These are phyloP conservation scores for Pyricularia sp. DNA, from an alignment of 2,329 filamentous ascomycete species.

Conservation along the genomic window DNA sequence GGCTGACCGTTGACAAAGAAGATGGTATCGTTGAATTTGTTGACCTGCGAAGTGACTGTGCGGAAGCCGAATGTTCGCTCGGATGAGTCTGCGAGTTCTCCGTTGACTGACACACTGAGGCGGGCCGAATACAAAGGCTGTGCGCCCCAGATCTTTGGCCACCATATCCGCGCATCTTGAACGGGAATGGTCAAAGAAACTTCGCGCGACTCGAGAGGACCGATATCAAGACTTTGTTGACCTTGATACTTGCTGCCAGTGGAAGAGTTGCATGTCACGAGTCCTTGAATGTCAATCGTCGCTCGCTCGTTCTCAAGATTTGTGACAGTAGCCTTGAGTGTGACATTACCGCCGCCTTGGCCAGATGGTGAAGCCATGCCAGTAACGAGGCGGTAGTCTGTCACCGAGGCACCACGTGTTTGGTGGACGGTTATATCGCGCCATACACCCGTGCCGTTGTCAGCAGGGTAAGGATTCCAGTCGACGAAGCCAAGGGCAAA, in stretches of 20 bases:
- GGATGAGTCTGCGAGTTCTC: slow-evolving; percentile 18
- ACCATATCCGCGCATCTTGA: slow-evolving; percentile 40
- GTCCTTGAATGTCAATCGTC: slow-evolving; percentile 17
- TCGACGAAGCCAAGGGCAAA: slow-evolving; percentile 47
- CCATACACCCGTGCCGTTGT: slow-evolving; percentile 53
- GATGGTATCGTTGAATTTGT: slow-evolving; percentile 36
- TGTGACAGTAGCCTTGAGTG: slow-evolving; percentile 22
- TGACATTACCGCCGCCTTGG: slow-evolving; percentile 19
- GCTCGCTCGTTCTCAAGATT: slow-evolving; percentile 27
- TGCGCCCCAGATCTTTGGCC: slow-evolving; percentile 45
- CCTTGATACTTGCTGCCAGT: background rate
- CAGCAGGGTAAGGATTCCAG: slow-evolving; percentile 48
- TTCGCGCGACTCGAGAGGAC: slow-evolving; percentile 21
- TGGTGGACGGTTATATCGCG: slow-evolving; percentile 41
- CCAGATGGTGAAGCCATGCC: slow-evolving; percentile 17
- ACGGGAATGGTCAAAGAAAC: slow-evolving; percentile 25
- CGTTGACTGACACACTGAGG: slow-evolving; percentile 13
- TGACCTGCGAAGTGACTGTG: slow-evolving; percentile 37
- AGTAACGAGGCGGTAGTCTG: slow-evolving; percentile 30
- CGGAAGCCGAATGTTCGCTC: slow-evolving; percentile 37
- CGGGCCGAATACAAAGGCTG: slow-evolving; percentile 23
- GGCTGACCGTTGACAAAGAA: slow-evolving; percentile 43
- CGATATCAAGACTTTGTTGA: slow-evolving; percentile 14
- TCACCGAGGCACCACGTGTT: slow-evolving; percentile 36
- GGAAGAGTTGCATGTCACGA: slow-evolving; percentile 6